These are phyloP conservation scores for Butyriboletus loyo DNA, from an alignment of 768 basidiomycete genomes.

Conservation along the genomic window DNA sequence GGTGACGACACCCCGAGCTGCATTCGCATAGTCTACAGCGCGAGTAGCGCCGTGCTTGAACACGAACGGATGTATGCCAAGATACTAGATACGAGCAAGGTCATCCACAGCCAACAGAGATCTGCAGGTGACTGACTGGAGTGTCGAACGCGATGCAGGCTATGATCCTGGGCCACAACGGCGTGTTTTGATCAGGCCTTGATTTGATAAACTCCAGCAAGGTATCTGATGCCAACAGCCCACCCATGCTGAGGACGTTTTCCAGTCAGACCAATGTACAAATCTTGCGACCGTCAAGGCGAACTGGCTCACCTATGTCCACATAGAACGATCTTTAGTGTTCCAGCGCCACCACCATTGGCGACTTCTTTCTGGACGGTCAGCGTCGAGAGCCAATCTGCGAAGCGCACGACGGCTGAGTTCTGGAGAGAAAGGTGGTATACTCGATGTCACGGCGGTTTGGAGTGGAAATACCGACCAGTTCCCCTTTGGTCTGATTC, in stretches of 20 bases:
- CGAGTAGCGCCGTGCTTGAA: slow-evolving; percentile 83
- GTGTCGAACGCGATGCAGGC: slow-evolving; percentile 88
- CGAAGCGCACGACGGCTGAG: slow-evolving; percentile 79
- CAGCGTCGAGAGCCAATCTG: slow-evolving; percentile 89
- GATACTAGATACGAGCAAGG: slow-evolving; percentile 51
- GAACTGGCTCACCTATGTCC: slow-evolving; percentile 68
- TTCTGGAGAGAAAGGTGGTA: slow-evolving; percentile 41
- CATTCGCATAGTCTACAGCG: slow-evolving; percentile 64
- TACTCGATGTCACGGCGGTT: not conserved
- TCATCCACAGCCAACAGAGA: not conserved
- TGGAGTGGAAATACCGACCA: slow-evolving; percentile 50
- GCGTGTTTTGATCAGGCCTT: slow-evolving; percentile 59
- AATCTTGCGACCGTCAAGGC: not conserved
- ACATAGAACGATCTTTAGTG: slow-evolving; percentile 78
- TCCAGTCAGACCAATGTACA: not conserved
- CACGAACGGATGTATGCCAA: slow-evolving; percentile 80
- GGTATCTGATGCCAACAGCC: slow-evolving; percentile 83
- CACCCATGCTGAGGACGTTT: slow-evolving; percentile 75
- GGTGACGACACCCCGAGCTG: slow-evolving; percentile 62
- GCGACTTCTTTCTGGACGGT: slow-evolving; percentile 84
- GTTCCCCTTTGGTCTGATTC: slow-evolving; percentile 81
- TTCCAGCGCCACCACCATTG: slow-evolving; percentile 69
- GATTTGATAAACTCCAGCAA: slow-evolving; percentile 67
- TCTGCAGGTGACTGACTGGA: slow-evolving; percentile 51
- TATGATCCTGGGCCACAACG: slow-evolving; percentile 86